phyloP scores from a whole-genome alignment of 2,329 filamentous ascomycete species.

The Penicillium sp. region DNA sequence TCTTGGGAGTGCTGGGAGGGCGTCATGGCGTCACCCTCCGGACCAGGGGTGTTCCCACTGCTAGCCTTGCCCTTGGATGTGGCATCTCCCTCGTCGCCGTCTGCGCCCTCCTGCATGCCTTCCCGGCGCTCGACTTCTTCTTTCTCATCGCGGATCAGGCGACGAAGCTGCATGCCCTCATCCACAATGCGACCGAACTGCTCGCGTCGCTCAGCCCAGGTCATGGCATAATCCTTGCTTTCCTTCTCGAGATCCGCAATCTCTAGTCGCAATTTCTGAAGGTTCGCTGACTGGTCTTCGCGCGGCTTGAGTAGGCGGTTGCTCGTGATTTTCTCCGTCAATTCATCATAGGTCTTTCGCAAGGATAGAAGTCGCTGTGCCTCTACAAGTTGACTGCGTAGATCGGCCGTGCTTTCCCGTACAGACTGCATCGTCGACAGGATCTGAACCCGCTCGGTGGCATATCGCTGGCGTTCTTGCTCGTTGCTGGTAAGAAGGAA shows the following conservation, averaged over 20 bases:
- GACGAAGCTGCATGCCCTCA: constrained; percentile 80
- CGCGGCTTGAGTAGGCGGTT: constrained; percentile 76
- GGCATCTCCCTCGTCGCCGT: constrained; percentile 54
- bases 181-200: constrained; percentile 88
- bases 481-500: constrained; percentile 81
- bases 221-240: constrained; percentile 74
- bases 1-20: constrained; percentile 36
- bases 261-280: constrained; percentile 81
- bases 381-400: constrained; percentile 72
- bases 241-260: constrained; percentile 84
- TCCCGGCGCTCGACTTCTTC: constrained; percentile 87
- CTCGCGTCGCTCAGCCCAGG: constrained; percentile 79
- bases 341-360: constrained; percentile 81
- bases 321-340: constrained; percentile 81
- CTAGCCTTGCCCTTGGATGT: constrained; percentile 50
- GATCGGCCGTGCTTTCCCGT: constrained; percentile 67
- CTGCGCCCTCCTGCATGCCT: constrained; percentile 67
- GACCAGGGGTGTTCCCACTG: constrained; percentile 50
- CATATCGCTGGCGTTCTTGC: constrained; percentile 79
- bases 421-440: constrained; percentile 74
- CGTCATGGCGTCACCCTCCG: constrained; percentile 46
- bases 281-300: constrained; percentile 75
- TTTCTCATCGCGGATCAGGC: constrained; percentile 90
- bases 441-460: constrained; percentile 75
- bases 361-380: constrained; percentile 72